Evolutionary conservation across 78 protist species (phyloP), one percentile per base, ranked within the genome.

Genomic region (Dictyostelium capitatum): DNA sequence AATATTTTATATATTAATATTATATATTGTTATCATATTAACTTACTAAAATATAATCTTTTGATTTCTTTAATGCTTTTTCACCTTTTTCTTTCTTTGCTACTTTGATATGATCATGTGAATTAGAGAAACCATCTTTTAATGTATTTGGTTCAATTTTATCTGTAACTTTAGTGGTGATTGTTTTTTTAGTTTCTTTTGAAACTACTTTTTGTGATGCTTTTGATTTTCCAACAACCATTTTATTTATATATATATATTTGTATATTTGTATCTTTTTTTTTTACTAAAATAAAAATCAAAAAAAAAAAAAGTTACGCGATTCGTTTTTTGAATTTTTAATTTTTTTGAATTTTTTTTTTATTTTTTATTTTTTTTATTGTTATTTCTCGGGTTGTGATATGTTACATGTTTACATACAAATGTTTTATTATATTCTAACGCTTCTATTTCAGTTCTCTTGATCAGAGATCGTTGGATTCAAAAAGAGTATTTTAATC

Each of bases 41-140:
- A 37, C 43, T 72, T 72, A 72, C 79, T 9, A 43, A 72, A 72
- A 41, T 8, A n/a, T 48, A 72, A 2, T 23, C 51, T 17, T 72
- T 72, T 37, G 47, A 32, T 53, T 83, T 77, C 2, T 67, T 23
- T 15, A 41, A 32, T 69, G 50, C 72, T 41, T 72, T 77, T 50
- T 83, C 90, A 23, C 79, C 74, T 15, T 50, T 50, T 77, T 83
- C 74, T 70, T 83, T 69, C 20, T 80, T 64, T 17, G 6, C 54
- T 10, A n/a, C 73, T 57, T 37, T 7, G 37, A 72, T 25, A 12
- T 20, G 53, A 72, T 72, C 79, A 41, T 72, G 79, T 72, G 79
- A 72, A 28, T 30, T 72, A 20, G 57, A n/a, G 53, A 72, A 72
- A 72, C 79, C 56, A 80, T 56, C 87, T 20, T 37, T 41, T n/a